phyloP scores from a whole-genome alignment of 176 grass and related monocot species.

The Oropetium thomaeum region DNA sequence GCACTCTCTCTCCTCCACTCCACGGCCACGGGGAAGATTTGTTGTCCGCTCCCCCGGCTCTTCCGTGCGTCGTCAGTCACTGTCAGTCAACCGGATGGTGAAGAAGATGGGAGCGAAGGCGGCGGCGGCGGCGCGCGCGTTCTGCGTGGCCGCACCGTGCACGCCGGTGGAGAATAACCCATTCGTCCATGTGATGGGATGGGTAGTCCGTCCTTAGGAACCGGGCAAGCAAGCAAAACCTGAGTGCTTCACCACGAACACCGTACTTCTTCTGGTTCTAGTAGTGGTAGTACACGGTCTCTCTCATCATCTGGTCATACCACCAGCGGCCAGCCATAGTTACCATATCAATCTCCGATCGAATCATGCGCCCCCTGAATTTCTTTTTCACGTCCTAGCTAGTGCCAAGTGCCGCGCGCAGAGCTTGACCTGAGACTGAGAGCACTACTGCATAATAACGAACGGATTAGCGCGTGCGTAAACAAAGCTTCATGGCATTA shows the following conservation, averaged over 20 bases:
- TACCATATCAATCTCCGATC: slow-evolving; percentile 1
- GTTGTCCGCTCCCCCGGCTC: too few relatives aligned
- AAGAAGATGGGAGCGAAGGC: background rate
- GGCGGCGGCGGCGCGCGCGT: background rate
- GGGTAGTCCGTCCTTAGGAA: background rate
- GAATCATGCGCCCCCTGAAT: background rate
- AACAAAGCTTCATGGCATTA: background rate
- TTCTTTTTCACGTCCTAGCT: background rate
- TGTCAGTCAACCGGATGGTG: background rate
- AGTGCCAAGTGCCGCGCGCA: background rate
- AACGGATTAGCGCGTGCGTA: background rate
- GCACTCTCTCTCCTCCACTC: background rate
- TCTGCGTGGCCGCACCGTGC: background rate
- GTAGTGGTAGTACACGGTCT: too few relatives aligned
- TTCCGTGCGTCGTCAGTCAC: too few relatives aligned
- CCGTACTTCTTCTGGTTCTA: background rate
- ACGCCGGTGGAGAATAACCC: too few relatives aligned
- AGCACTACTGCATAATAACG: background rate
- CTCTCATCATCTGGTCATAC: background rate
- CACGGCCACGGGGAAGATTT: too few relatives aligned
- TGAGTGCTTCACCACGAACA: slow-evolving; percentile 28
- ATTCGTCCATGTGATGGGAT: too few relatives aligned
- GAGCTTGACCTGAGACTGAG: slow-evolving; percentile 18
- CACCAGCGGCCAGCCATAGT: background rate
- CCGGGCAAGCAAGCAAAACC: background rate